Percentiles rank a stretch among this genome's conserved stretches.
phyloP scores from a whole-genome alignment of 345 rosid genomes.

The Stellera chamaejasme region DNA sequence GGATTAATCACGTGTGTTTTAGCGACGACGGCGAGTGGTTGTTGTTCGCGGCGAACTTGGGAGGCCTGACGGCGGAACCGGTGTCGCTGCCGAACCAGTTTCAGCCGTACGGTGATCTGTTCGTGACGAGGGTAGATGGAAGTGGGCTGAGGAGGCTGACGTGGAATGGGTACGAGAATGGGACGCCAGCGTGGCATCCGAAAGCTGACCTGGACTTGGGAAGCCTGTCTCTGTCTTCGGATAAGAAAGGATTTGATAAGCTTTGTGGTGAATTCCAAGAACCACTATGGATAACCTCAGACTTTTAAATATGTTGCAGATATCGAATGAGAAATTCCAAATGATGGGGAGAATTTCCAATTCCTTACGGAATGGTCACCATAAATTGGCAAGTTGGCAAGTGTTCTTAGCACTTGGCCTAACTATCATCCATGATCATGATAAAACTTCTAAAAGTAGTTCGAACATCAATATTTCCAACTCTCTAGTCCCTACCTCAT shows the following conservation, averaged over 20 bases:
- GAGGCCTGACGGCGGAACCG: slow-evolving; percentile 67
- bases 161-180: slow-evolving; percentile 77
- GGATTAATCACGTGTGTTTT: slow-evolving; percentile 76
- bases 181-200: slow-evolving; percentile 71
- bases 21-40: slow-evolving; percentile 67
- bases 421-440: no score
- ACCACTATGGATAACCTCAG: slow-evolving; percentile 65
- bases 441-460: no score
- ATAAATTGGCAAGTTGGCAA: no score
- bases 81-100: slow-evolving; percentile 75
- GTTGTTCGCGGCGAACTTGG: slow-evolving; percentile 52
- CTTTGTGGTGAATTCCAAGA: slow-evolving; percentile 51
- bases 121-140: slow-evolving; percentile 47
- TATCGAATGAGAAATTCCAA: no score
- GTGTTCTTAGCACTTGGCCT: no score
- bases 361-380: no score
- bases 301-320: slow-evolving; percentile 16
- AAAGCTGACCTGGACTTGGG: slow-evolving; percentile 23
- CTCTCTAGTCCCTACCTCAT: no score
- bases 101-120: slow-evolving; percentile 84
- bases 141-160: slow-evolving; percentile 73
- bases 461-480: no score
- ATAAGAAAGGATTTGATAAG: slow-evolving; percentile 28
- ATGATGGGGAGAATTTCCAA: no score
- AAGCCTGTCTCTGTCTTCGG: slow-evolving; percentile 19